Evolutionary conservation across 352 stramenopile genomes (phyloP).

Genomic region (Bremia lactucae): DNA sequence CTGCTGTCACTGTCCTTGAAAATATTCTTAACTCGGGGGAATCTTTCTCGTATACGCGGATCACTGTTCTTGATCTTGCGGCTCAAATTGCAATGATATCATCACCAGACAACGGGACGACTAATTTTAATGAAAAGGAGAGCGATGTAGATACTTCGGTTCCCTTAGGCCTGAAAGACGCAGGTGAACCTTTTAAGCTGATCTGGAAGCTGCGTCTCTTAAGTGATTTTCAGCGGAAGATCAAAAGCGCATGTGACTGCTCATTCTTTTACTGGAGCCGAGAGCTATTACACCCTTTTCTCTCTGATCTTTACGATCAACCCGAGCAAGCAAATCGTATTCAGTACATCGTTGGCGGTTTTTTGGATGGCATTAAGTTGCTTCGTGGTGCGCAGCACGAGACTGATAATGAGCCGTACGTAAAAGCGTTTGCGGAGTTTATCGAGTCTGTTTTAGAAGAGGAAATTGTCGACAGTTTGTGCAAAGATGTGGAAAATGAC

Average conservation of each 20-base stretch:
- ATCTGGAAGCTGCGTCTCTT: slow-evolving; percentile 82
- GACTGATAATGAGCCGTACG: slow-evolving; percentile 50
- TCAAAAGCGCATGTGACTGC: slow-evolving; percentile 82
- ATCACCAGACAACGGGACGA: slow-evolving; percentile 32
- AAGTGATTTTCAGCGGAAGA: slow-evolving; percentile 82
- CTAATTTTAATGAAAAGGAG: slow-evolving; percentile 22
- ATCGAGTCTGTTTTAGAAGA: slow-evolving; percentile 79
- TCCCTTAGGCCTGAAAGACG: slow-evolving; percentile 43
- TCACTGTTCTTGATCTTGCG: slow-evolving; percentile 71
- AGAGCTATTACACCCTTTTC: slow-evolving; percentile 80
- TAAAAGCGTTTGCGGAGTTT: slow-evolving; percentile 65
- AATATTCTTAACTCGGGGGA: slow-evolving; percentile 73
- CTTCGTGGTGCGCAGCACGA: slow-evolving; percentile 72
- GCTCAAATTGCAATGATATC: slow-evolving; percentile 75
- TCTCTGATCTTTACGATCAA: slow-evolving; percentile 72
- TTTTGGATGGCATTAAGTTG: slow-evolving; percentile 67
- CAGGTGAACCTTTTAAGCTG: slow-evolving; percentile 62
- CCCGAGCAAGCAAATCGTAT: slow-evolving; percentile 76
- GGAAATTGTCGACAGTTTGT: slow-evolving; percentile 84
- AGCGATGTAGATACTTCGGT: slow-evolving; percentile 27
- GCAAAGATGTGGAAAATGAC: slow-evolving; percentile 90
- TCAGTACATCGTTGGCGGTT: slow-evolving; percentile 73
- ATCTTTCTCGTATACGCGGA: slow-evolving; percentile 77
- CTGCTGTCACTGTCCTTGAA: slow-evolving; percentile 76
- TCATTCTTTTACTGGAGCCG: slow-evolving; percentile 91